These are phyloP conservation scores for Tetracladium marchalianum DNA, from an alignment of 495 filamentous ascomycete genomes.

Conservation along the genomic window DNA sequence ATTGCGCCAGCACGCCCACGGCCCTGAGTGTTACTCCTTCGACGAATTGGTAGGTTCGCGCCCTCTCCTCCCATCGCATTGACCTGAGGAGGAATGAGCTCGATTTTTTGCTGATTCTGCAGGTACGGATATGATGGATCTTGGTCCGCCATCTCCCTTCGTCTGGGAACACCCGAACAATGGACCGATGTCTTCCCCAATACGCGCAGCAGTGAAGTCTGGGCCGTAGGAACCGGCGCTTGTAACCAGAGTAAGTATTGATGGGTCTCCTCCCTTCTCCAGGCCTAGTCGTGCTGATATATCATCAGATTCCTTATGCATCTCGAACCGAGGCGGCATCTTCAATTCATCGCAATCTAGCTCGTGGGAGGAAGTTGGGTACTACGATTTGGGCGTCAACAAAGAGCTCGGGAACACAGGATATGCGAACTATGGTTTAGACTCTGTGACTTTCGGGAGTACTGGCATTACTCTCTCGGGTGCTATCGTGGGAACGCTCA, in stretches of 20 bases:
- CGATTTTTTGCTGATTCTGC: background rate
- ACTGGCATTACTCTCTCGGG: conserved; percentile 28
- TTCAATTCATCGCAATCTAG: conserved; percentile 40
- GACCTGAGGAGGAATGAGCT: background rate
- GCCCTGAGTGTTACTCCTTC: conserved; percentile 16
- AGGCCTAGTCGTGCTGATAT: background rate
- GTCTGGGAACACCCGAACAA: conserved; percentile 46
- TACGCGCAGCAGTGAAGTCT: conserved; percentile 46
- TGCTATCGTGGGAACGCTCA: conserved; percentile 34
- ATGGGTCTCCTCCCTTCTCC: background rate
- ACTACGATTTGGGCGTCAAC: conserved; percentile 44
- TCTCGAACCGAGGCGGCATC: conserved; percentile 38
- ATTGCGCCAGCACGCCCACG: conserved; percentile 1
- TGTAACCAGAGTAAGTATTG: conserved; percentile 27
- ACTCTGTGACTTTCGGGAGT: conserved; percentile 38
- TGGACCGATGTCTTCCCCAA: conserved; percentile 45
- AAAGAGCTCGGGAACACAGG: conserved; percentile 37
- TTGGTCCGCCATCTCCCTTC: conserved; percentile 44
- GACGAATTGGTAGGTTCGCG: conserved; percentile 11
- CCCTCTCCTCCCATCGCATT: background rate
- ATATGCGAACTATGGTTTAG: conserved; percentile 50
- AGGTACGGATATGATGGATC: conserved; percentile 40
- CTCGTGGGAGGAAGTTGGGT: conserved; percentile 45
- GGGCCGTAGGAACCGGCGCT: conserved; percentile 42
- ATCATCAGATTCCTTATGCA: conserved; percentile 16